Conservation (phyloP, 345 rosid genomes). For the Trapa incisa region DNA sequence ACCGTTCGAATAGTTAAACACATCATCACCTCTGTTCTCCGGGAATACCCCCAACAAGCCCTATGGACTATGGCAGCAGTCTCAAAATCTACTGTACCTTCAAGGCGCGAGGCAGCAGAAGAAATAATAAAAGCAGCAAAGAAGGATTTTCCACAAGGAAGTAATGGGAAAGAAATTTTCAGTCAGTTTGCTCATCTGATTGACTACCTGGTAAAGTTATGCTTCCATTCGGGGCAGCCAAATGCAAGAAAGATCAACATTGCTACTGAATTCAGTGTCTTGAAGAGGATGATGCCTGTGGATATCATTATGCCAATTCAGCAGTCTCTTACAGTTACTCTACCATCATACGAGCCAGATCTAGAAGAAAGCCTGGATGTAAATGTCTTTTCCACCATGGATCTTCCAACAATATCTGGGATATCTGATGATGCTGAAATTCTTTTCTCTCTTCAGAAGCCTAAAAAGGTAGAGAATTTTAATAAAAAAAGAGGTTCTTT, state of each 20-base stretch:
- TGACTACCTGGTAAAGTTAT: slow-evolving; percentile 82
- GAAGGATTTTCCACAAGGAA: slow-evolving; percentile 63
- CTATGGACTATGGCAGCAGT: slow-evolving; percentile 97
- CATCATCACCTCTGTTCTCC: slow-evolving; percentile 73
- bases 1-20: slow-evolving; percentile 62
- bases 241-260: slow-evolving; percentile 70
- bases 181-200: slow-evolving; percentile 73
- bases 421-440: slow-evolving; percentile 95
- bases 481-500: not conserved
- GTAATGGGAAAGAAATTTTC: slow-evolving; percentile 61
- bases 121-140: slow-evolving; percentile 86
- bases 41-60: slow-evolving; percentile 87
- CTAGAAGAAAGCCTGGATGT: slow-evolving; percentile 35
- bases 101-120: slow-evolving; percentile 92
- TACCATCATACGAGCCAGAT: slow-evolving; percentile 48
- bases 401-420: slow-evolving; percentile 79
- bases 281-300: slow-evolving; percentile 94
- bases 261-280: slow-evolving; percentile 87
- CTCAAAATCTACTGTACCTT: slow-evolving; percentile 82
- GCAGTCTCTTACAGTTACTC: slow-evolving; percentile 80
- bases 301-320: slow-evolving; percentile 88
- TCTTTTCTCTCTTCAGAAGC: slow-evolving; percentile 92
- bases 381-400: slow-evolving; percentile 58
- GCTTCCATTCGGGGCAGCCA: slow-evolving; percentile 83
- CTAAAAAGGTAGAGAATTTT: slow-evolving; percentile 54